Evolutionary conservation across 1,284 basidiomycete species (phyloP).

Genomic region (Trichosporon coremiiforme): DNA sequence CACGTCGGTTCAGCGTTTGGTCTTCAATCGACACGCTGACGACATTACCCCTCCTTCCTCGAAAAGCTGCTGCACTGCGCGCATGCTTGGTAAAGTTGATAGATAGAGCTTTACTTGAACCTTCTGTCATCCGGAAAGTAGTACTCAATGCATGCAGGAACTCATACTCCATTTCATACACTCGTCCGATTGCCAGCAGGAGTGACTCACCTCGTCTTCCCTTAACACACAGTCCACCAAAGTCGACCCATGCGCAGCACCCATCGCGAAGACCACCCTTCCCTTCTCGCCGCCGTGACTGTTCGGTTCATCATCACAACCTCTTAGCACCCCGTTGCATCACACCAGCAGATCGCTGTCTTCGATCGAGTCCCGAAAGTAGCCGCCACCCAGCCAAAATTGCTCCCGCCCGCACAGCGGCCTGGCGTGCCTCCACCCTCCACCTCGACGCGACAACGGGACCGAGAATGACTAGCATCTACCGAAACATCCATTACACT

Average conservation of each 20-base stretch:
- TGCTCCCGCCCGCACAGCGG: neutral
- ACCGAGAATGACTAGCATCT: neutral
- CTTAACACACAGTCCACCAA: neutral
- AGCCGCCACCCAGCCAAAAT: slow-evolving; percentile 5
- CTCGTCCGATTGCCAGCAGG: neutral
- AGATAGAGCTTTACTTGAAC: too few relatives aligned
- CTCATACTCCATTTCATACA: neutral
- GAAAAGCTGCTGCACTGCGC: too few relatives aligned
- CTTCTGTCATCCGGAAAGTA: too few relatives aligned
- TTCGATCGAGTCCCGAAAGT: neutral
- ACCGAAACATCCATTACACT: slow-evolving; percentile 5
- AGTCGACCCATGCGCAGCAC: neutral
- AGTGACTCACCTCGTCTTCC: slow-evolving; percentile 1
- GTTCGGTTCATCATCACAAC: neutral
- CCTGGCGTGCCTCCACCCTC: slow-evolving; percentile 12
- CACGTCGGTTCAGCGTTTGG: too few relatives aligned
- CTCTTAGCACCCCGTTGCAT: neutral
- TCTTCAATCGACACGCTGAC: too few relatives aligned
- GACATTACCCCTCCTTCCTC: too few relatives aligned
- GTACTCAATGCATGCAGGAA: too few relatives aligned
- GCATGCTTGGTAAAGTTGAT: too few relatives aligned
- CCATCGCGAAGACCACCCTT: neutral
- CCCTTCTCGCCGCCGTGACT: neutral
- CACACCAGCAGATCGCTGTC: neutral
- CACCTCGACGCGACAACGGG: slow-evolving; percentile 7